These are phyloP conservation scores for Cytospora schulzeri DNA, from an alignment of 2,329 filamentous ascomycete species.

Conservation along the genomic window DNA sequence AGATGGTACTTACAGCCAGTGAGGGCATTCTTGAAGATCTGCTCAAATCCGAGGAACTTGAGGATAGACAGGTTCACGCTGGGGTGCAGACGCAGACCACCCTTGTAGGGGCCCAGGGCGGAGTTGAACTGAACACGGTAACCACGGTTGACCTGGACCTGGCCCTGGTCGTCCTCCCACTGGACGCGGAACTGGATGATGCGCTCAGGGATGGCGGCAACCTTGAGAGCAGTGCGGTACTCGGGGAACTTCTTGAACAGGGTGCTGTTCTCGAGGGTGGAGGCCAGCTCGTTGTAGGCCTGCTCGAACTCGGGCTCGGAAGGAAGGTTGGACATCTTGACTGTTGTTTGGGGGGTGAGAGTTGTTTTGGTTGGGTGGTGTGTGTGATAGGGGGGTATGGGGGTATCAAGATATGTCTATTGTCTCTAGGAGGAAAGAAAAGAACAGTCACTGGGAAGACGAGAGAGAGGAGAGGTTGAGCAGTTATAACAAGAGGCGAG, in stretches of 20 bases:
- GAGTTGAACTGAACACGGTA: conserved; percentile 99
- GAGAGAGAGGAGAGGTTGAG: not conserved
- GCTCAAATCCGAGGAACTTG: conserved; percentile 98
- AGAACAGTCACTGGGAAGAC: not conserved
- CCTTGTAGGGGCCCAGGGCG: conserved; percentile 96
- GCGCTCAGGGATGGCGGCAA: conserved; percentile 90
- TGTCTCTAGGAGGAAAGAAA: not conserved
- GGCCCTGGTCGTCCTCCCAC: conserved; percentile 93
- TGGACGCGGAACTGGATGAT: conserved; percentile 95
- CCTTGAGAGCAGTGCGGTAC: conserved; percentile 86
- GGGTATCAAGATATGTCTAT: not conserved
- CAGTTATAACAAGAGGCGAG: not conserved
- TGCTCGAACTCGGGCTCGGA: conserved; percentile 97
- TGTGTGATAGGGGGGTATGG: not conserved
- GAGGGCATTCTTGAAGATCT: conserved; percentile 99
- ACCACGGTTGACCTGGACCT: conserved; percentile 89
- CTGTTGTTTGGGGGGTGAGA: conserved; percentile 8
- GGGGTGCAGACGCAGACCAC: conserved; percentile 92
- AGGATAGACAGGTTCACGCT: conserved; percentile 79
- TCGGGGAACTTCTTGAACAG: conserved; percentile 94
- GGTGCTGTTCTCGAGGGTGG: conserved; percentile 89
- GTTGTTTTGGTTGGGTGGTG: not conserved
- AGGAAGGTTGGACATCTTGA: conserved; percentile 78
- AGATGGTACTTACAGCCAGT: conserved; percentile 73
- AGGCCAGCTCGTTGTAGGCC: conserved; percentile 95